These are phyloP conservation scores for Dalechampia spathulata DNA, from an alignment of 441 rosid genomes.

Conservation along the genomic window DNA sequence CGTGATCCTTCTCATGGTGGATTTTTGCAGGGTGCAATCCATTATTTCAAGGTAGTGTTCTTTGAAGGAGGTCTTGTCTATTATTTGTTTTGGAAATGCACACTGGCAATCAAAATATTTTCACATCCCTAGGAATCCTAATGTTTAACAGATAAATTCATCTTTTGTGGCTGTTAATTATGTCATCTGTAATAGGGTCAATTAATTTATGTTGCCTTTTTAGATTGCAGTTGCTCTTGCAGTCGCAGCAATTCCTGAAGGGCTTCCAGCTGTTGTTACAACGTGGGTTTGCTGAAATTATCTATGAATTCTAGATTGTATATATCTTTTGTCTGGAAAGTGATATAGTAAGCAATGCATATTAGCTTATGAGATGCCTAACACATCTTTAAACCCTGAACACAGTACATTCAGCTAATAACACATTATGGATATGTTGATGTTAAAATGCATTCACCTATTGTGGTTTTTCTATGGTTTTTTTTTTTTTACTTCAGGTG, in stretches of 20 bases:
- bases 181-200: not conserved
- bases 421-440: too few relatives aligned
- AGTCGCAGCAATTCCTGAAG: slow-evolving; percentile 99
- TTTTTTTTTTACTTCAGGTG: slow-evolving; percentile 41
- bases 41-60: slow-evolving; percentile 79
- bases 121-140: not conserved
- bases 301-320: not conserved
- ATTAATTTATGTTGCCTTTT: slow-evolving; percentile 28
- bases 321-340: too few relatives aligned
- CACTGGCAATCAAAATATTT: not conserved
- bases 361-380: slow-evolving; percentile 10
- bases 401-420: too few relatives aligned
- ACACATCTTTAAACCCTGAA: too few relatives aligned
- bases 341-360: too few relatives aligned
- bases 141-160: not conserved
- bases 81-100: slow-evolving; percentile 2
- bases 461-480: slow-evolving; percentile 10
- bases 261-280: slow-evolving; percentile 99
- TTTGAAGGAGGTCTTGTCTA: slow-evolving; percentile 1
- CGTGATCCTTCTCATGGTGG: slow-evolving; percentile 98
- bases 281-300: slow-evolving; percentile 56
- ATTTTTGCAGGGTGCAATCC: slow-evolving; percentile 88
- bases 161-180: not conserved
- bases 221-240: slow-evolving; percentile 99
- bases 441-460: too few relatives aligned